Percentiles rank a stretch among this genome's conserved stretches.
phyloP scores from a whole-genome alignment of 2,329 filamentous ascomycete genomes.

The Verticillium tricorpus region DNA sequence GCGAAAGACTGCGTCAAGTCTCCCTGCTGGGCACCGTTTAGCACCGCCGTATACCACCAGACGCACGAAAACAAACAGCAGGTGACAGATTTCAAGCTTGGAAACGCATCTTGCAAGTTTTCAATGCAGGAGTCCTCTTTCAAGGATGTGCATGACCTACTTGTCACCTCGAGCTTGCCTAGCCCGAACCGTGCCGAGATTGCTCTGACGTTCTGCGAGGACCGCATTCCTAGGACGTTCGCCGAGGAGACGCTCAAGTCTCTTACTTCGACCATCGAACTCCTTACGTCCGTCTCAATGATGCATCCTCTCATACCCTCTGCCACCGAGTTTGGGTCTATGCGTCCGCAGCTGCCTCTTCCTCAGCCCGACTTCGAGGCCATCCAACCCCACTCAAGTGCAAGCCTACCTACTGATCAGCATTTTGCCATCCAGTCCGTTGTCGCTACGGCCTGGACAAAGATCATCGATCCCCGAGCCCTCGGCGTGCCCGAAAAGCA shows the following conservation, averaged over 20 bases:
- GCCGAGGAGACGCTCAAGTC: slow-evolving; percentile 40
- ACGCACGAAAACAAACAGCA: slow-evolving; percentile 34
- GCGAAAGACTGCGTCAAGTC: slow-evolving; percentile 50
- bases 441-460: slow-evolving; percentile 40
- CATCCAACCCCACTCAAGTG: slow-evolving; percentile 16
- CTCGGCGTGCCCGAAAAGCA: slow-evolving; percentile 35
- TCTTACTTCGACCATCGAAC: slow-evolving; percentile 39
- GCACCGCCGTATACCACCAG: slow-evolving; percentile 50
- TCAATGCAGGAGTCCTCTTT: slow-evolving; percentile 33
- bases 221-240: slow-evolving; percentile 34
- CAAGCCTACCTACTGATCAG: slow-evolving; percentile 32
- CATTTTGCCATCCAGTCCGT: slow-evolving; percentile 33
- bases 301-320: slow-evolving; percentile 41
- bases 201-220: slow-evolving; percentile 40
- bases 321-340: slow-evolving; percentile 33
- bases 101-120: slow-evolving; percentile 39
- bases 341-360: slow-evolving; percentile 37
- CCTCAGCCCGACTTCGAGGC: slow-evolving; percentile 19
- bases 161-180: slow-evolving; percentile 36
- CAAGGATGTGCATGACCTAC: slow-evolving; percentile 39
- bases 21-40: slow-evolving; percentile 49
- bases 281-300: slow-evolving; percentile 41
- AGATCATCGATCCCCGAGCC: slow-evolving; percentile 33
- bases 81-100: slow-evolving; percentile 37
- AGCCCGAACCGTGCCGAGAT: slow-evolving; percentile 32